These are phyloP conservation scores for Diplodia corticola DNA, from an alignment of 2,329 filamentous ascomycete genomes.

Conservation along the genomic window DNA sequence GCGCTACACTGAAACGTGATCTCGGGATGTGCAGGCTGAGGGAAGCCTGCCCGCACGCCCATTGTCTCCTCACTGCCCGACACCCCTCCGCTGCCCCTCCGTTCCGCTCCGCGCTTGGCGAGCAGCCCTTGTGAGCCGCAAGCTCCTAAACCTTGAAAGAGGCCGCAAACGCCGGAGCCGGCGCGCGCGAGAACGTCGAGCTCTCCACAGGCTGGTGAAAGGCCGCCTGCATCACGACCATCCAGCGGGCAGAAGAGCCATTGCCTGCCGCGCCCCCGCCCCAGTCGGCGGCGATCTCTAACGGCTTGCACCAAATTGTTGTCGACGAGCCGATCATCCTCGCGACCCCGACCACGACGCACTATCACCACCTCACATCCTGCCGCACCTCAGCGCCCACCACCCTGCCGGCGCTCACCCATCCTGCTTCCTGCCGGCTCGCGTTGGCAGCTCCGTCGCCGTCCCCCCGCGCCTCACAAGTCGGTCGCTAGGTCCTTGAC, in stretches of 20 bases:
- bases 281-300: conserved; percentile 13
- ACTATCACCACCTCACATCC: conserved; percentile 16
- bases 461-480: conserved; percentile 37
- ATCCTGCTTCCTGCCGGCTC: conserved; percentile 6
- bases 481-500: conserved; percentile 39
- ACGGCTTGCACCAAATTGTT: conserved; percentile 18
- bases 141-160: conserved; percentile 21
- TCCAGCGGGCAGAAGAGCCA: conserved; percentile 2
- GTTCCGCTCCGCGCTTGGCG: conserved; percentile 18
- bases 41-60: background rate
- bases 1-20: background rate
- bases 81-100: background rate
- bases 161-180: conserved; percentile 20
- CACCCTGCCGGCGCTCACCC: conserved; percentile 3
- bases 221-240: conserved; percentile 18
- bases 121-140: conserved; percentile 16
- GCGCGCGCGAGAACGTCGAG: conserved; percentile 16
- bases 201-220: conserved; percentile 17
- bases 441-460: conserved; percentile 13
- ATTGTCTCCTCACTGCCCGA: background rate
- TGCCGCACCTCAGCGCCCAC: conserved; percentile 3
- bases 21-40: background rate
- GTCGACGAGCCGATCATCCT: conserved; percentile 19
- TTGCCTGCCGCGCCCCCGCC: conserved; percentile 14
- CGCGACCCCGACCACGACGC: conserved; percentile 11